These are phyloP conservation scores for Leishmania arabica DNA, from an alignment of 208 protist genomes.

Conservation along the genomic window DNA sequence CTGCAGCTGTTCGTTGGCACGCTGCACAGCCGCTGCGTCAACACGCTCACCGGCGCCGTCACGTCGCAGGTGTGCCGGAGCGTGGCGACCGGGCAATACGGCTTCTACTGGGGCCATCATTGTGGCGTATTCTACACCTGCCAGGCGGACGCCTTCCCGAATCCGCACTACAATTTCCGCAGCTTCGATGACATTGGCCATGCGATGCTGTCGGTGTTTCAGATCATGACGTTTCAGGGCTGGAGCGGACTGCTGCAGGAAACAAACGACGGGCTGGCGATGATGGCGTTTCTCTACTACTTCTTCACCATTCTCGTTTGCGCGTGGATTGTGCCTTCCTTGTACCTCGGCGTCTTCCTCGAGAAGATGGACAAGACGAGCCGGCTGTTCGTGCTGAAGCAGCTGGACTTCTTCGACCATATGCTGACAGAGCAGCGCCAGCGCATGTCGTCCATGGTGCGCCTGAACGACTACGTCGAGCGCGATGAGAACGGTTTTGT, in stretches of 20 bases:
- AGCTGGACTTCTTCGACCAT: constrained; percentile 74
- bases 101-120: constrained; percentile 78
- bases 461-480: constrained; percentile 77
- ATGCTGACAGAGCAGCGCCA: constrained; percentile 84
- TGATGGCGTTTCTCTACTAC: constrained; percentile 85
- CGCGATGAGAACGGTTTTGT: constrained; percentile 70
- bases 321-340: constrained; percentile 86
- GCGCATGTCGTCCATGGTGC: constrained; percentile 58
- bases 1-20: constrained; percentile 84
- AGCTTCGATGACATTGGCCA: constrained; percentile 93
- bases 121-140: constrained; percentile 66
- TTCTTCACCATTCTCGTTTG: constrained; percentile 81
- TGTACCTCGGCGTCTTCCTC: constrained; percentile 90
- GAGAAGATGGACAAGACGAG: constrained; percentile 87
- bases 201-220: constrained; percentile 85
- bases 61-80: constrained; percentile 69
- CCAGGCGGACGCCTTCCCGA: constrained; percentile 48
- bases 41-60: constrained; percentile 44
- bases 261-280: constrained; percentile 69
- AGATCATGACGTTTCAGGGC: constrained; percentile 91
- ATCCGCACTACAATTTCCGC: constrained; percentile 82
- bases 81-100: constrained; percentile 49
- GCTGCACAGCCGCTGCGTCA: constrained; percentile 84
- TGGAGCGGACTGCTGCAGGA: constrained; percentile 87
- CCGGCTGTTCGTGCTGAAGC: constrained; percentile 75